Evolutionary conservation across 2,329 filamentous ascomycete species (phyloP), one percentile per base, ranked within the genome.

Genomic region (Neopestalotiopsis clavispora): DNA sequence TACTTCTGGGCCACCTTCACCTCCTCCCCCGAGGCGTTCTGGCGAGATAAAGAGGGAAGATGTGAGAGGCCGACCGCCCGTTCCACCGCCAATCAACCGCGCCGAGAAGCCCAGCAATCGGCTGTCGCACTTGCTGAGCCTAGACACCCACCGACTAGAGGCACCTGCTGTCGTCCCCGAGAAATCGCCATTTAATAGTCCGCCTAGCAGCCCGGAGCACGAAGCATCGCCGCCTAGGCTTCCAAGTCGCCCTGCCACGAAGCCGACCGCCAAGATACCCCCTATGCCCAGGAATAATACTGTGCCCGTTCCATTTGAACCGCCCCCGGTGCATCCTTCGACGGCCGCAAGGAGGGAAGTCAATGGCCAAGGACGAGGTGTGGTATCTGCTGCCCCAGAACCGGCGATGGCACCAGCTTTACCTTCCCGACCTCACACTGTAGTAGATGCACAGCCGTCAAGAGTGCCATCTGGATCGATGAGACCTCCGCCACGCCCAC

Each of bases 101-200:
- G 90, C 90, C 38, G 93, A 93, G 56, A 97, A 97, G 79, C 91
- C 92, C 4, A 91, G 89, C 74, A 87, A 92, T 67, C 85, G 85
- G 12, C 78, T 80, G 10, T 89, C 89, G 64, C 74, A 71, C 49
- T 68, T 75, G 32, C 72, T 74, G 23, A 73, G 73, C 49, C 75
- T 30, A 30, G 52, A 74, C 68, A 75, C 74, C 5, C 73, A 75
- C 7, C 79, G 75, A 58, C 71, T 78, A 30, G 68, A 73, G 70
- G 80, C 72, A 58, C 74, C 82, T 75, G 42, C 83, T 77, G 59
- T 80, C 76, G 78, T 62, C 4, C 59, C 83, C 70, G 81, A 84
- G 75, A 77, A 90, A 0, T 97, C 95, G 1, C 95, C 95, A 0
- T 97, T 98, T 77, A 94, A 86, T 75, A 97, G 94, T 45, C 94